These are phyloP conservation scores for Aureobasidium sp. DNA, from an alignment of 2,329 filamentous ascomycete genomes.

Conservation along the genomic window DNA sequence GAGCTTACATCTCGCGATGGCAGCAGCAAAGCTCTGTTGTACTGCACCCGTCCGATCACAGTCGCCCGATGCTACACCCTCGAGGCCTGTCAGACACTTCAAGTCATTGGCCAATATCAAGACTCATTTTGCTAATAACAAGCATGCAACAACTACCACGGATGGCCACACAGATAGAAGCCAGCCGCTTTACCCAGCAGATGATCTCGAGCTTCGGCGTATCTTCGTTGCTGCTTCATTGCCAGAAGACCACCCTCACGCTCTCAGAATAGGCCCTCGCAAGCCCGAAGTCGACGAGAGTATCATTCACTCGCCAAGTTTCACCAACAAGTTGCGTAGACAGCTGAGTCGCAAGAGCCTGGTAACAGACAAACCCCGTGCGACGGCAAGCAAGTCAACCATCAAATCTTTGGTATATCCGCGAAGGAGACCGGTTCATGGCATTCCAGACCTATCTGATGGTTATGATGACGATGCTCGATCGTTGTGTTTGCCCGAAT, in stretches of 20 bases:
- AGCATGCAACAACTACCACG: neutral
- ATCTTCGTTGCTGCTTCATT: slow-evolving; percentile 23
- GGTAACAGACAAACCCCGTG: neutral
- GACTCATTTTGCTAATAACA: neutral
- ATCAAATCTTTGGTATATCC: neutral
- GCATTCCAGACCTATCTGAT: neutral
- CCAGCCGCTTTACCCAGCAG: neutral
- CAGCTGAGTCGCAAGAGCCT: slow-evolving; percentile 15
- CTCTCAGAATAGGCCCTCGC: slow-evolving; percentile 17
- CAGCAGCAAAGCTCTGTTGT: slow-evolving; percentile 13
- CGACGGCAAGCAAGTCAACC: neutral
- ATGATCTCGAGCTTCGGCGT: slow-evolving; percentile 15
- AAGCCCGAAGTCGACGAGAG: slow-evolving; percentile 12
- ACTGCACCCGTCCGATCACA: neutral
- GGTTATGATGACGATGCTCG: slow-evolving; percentile 10
- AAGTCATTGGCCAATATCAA: slow-evolving; percentile 8
- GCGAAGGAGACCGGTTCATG: neutral
- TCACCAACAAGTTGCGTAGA: slow-evolving; percentile 19
- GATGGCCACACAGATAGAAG: neutral
- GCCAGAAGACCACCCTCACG: slow-evolving; percentile 25
- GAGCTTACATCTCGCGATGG: neutral
- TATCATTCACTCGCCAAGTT: slow-evolving; percentile 21
- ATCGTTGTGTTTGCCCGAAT: neutral
- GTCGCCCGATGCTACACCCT: slow-evolving; percentile 6
- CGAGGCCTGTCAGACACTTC: slow-evolving; percentile 8